phyloP scores from a whole-genome alignment of 441 rosid genomes.

The Eutrema salsugineum region DNA sequence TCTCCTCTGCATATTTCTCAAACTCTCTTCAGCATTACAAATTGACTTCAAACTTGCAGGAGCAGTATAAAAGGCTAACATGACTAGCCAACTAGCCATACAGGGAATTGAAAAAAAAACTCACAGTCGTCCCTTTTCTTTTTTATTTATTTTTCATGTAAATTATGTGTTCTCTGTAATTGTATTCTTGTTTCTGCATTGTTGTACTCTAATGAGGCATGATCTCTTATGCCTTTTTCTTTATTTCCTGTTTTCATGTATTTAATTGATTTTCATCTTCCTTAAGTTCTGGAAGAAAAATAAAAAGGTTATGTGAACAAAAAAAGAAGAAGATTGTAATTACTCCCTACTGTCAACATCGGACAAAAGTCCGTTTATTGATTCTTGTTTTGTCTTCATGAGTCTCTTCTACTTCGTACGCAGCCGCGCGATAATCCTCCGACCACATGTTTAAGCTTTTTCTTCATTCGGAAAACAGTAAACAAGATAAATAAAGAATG shows the following conservation, averaged over 20 bases:
- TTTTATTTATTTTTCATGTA: constrained; percentile 9
- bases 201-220: constrained; percentile 23
- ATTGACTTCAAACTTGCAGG: constrained; percentile 25
- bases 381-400: neutral
- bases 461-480: constrained; percentile 31
- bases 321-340: neutral
- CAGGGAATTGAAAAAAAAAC: constrained; percentile 12
- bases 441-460: constrained; percentile 39
- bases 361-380: neutral
- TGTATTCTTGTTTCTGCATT: constrained; percentile 25
- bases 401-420: constrained; percentile 19
- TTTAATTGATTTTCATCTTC: constrained; percentile 19
- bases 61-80: constrained; percentile 22
- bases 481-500: neutral
- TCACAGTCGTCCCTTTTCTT: neutral
- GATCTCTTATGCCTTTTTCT: constrained; percentile 3
- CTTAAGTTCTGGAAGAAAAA: constrained; percentile 8
- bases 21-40: constrained; percentile 6
- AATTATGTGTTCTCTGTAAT: constrained; percentile 29
- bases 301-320: neutral
- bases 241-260: constrained; percentile 1
- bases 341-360: neutral
- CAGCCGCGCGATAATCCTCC: constrained; percentile 39
- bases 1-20: neutral
- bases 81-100: constrained; percentile 22